Base-by-base conservation (phyloP, 495 filamentous ascomycete genomes). In the Filosporella fistucella region DNA sequence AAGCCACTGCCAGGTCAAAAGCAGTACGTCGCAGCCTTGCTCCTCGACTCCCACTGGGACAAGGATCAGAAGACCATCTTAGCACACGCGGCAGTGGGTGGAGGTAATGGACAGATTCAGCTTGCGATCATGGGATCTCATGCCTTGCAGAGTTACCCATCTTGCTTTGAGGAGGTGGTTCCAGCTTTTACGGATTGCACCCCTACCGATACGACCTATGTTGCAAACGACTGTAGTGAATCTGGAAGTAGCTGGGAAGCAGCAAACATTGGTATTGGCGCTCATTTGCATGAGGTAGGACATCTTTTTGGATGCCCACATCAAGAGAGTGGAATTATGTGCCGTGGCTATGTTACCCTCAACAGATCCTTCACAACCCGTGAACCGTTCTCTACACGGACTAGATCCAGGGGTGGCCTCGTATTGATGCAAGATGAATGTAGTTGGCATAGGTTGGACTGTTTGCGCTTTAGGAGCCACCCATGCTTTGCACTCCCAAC, bases 41-140 rank as follows among this genome's bases (percentile, higher is more conserved):
- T 94, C 5, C 68, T 96, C 20, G 91, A 96, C 61, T 73, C 87
- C 6, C 88, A 94, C 59, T 96, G 89, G 89, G 89, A 96, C 58
- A 80, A 74, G 7, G 62, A 66, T 12, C 64, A 74, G 7, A 83
- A 87, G 49, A 76, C 74, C 0, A 80, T 94, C 18, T 80, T 79
- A 4, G 88, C 83, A 4, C 91, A 96, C 66, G 89, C 91, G 6
- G 88, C 89, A 2, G 66, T 93, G 12, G 75, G 75, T 4, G 83
- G 84, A 14, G 86, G 85, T 2, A 75, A 68, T 16, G 71, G 69
- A 25, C 79, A 86, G 42, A 71, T 96, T 43, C 82, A 90, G 35
- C 74, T 96, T 52, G 90, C 80, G 4, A 85, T 96, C 26, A 96
- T 94, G 59, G 91, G 91, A 16, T 95, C 89, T 4, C 91, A 96